Conservation (phyloP, 2,329 filamentous ascomycete genomes). For the Fusarium mangiferae region DNA sequence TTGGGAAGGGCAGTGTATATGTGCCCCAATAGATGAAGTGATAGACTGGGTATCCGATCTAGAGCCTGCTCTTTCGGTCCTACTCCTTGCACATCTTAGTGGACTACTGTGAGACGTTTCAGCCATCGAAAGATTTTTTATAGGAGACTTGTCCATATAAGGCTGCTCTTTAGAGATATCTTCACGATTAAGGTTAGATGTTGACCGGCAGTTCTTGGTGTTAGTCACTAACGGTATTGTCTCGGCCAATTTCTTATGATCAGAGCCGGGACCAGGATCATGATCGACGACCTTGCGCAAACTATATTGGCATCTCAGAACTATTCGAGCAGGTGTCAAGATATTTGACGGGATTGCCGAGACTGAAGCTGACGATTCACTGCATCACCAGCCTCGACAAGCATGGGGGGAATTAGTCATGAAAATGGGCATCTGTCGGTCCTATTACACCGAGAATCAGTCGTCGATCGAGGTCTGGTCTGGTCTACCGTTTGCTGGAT, state of each 20-base stretch:
- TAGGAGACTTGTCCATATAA: not conserved
- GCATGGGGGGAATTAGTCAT: not conserved
- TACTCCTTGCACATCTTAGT: not conserved
- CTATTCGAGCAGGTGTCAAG: slow-evolving; percentile 23
- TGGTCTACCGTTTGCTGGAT: not conserved
- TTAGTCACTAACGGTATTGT: not conserved
- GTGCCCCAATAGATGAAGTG: slow-evolving; percentile 27
- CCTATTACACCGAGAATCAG: slow-evolving; percentile 1
- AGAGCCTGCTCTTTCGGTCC: not conserved
- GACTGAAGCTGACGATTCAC: not conserved
- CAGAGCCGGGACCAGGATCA: slow-evolving; percentile 16
- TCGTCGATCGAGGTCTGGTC: not conserved
- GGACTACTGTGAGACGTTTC: not conserved
- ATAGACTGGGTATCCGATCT: not conserved
- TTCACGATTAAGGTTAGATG: not conserved
- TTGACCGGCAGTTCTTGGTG: not conserved
- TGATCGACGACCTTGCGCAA: slow-evolving; percentile 9
- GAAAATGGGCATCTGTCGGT: not conserved
- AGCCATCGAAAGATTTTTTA: not conserved
- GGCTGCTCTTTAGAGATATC: not conserved
- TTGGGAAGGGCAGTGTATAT: slow-evolving; percentile 45
- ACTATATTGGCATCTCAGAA: not conserved
- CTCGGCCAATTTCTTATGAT: slow-evolving; percentile 4
- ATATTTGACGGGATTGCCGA: not conserved
- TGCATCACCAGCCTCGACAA: not conserved